Evolutionary conservation across 305 asterid species (phyloP), one percentile per base, ranked within the genome.

Genomic region (Solanum hybrid): DNA sequence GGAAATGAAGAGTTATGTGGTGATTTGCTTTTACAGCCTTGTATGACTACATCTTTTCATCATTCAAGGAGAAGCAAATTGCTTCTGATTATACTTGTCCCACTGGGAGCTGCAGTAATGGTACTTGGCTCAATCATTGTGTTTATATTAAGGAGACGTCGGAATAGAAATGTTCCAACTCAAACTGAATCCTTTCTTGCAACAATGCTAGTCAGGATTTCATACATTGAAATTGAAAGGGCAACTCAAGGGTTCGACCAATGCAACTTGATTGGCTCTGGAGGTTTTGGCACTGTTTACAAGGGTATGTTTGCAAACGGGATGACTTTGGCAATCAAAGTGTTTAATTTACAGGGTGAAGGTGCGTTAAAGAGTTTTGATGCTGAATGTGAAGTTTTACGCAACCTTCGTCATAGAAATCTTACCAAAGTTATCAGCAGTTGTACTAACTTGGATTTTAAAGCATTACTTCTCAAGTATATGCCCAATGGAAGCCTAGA

Each of bases 181-280:
- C 87, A 88, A 15, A 37, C 40, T 2, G 89, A 88, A 84, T 71
- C 89, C 42, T 37, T 85, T 19, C 85, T 38, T 17, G 11, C 51
- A 27, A 22, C 85, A 87, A 89, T 88, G 19, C 84, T 78, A 85
- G 89, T 10, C 84, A 64, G 75, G 29, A 75, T 91, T 71, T 89
- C 91, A 64, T 89, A 92, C 42, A 35, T 88, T 34, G 92, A 93
- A 35, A 89, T 93, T 32, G 66, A n/a, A 71, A 89, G 34, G 79
- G 93, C 92, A 90, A 93, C 94, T 2, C 89, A 88, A 4, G 66
- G 24, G 45, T 93, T 93, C 76, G 84, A 34, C 45, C 51, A 66
- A 26, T 78, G 88, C 64, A 89, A 89, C 86, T 69, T 89, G 19
- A 15, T 56, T 19, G 88, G 78, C 7, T 19, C 88, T 56, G 31